These are phyloP conservation scores for Dactylellina cionopaga DNA, from an alignment of 2,329 filamentous ascomycete species.

Conservation along the genomic window DNA sequence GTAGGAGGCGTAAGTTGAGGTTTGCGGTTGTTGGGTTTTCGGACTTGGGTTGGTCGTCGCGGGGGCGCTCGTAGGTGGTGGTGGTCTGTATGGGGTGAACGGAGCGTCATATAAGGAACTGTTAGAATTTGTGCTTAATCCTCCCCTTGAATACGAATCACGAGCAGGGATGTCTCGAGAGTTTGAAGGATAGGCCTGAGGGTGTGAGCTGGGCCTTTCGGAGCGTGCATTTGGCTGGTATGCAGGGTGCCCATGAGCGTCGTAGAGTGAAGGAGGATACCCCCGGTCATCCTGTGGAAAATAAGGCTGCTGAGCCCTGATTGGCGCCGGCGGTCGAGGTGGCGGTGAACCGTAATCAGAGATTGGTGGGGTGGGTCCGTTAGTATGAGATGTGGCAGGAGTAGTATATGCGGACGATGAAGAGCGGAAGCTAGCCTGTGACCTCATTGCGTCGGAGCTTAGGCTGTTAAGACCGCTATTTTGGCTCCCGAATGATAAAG, in stretches of 20 bases:
- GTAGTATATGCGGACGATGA: conserved; percentile 8
- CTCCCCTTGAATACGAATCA: neutral
- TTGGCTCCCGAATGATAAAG: conserved; percentile 21
- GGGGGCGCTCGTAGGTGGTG: neutral
- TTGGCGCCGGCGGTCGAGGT: conserved; percentile 23
- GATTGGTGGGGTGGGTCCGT: neutral
- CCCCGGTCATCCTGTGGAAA: conserved; percentile 27
- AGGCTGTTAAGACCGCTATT: conserved; percentile 12
- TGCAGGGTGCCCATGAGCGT: neutral
- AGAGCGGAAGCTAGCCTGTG: conserved; percentile 15
- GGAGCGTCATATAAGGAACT: conserved; percentile 35
- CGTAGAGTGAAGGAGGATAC: conserved; percentile 6
- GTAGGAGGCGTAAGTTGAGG: conserved; percentile 1
- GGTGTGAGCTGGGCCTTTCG: conserved; percentile 4
- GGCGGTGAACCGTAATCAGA: conserved; percentile 11
- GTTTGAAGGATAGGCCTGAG: conserved; percentile 5
- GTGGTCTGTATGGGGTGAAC: conserved; percentile 5
- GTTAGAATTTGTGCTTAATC: conserved; percentile 27
- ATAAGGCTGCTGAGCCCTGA: conserved; percentile 18
- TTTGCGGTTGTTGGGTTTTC: neutral
- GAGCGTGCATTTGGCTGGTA: neutral
- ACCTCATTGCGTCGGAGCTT: conserved; percentile 8
- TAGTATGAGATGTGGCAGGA: conserved; percentile 1
- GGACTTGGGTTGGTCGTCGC: neutral
- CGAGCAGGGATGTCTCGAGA: neutral